phyloP scores from a whole-genome alignment of 176 grass and related monocot species.

The Zoysia pacifica region DNA sequence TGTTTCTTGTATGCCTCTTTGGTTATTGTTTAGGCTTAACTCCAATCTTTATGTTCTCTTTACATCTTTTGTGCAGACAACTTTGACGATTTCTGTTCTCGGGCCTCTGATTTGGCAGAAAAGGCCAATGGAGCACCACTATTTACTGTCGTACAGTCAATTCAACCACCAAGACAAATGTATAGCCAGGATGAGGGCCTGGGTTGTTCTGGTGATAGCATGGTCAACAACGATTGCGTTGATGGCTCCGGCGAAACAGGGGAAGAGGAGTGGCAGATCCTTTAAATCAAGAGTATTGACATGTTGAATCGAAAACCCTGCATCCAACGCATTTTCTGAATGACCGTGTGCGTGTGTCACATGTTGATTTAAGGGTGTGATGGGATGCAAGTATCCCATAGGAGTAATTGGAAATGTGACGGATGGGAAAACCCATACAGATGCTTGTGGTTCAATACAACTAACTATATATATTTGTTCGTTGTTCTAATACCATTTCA shows the following conservation, averaged over 20 bases:
- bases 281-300: slow-evolving; percentile 34
- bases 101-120: slow-evolving; percentile 63
- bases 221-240: slow-evolving; percentile 41
- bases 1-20: background rate
- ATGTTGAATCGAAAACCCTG: slow-evolving; percentile 3
- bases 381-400: background rate
- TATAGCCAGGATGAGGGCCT: slow-evolving; percentile 40
- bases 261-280: slow-evolving; percentile 90
- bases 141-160: slow-evolving; percentile 73
- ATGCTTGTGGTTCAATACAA: slow-evolving; percentile 10
- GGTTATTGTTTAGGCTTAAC: background rate
- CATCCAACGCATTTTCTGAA: background rate
- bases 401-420: slow-evolving; percentile 15
- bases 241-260: slow-evolving; percentile 50
- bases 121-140: slow-evolving; percentile 82
- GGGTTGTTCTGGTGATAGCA: slow-evolving; percentile 35
- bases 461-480: slow-evolving; percentile 30
- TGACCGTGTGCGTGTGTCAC: background rate
- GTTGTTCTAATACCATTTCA: background rate
- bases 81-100: slow-evolving; percentile 89
- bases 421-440: slow-evolving; percentile 29
- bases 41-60: slow-evolving; percentile 10
- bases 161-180: slow-evolving; percentile 44
- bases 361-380: slow-evolving; percentile 25
- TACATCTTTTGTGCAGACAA: slow-evolving; percentile 51